These are phyloP conservation scores for Phytopythium vexans DNA, from an alignment of 352 stramenopile genomes.

Conservation along the genomic window DNA sequence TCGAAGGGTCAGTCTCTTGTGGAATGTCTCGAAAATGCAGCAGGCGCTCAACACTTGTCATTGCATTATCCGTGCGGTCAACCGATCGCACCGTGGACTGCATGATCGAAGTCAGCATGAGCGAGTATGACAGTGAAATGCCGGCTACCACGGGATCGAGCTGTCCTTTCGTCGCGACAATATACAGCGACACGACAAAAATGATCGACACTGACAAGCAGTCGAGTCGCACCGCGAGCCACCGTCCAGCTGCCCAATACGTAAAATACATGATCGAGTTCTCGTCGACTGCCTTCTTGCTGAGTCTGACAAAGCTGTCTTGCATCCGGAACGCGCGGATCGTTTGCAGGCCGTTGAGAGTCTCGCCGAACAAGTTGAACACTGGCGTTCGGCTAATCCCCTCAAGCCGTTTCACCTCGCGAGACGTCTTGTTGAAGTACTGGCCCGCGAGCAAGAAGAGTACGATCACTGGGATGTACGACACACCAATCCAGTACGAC, in stretches of 20 bases:
- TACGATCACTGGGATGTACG: slow-evolving; percentile 48
- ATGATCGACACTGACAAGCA: slow-evolving; percentile 84
- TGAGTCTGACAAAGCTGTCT: slow-evolving; percentile 28
- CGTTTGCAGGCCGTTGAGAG: slow-evolving; percentile 84
- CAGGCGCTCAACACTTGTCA: slow-evolving; percentile 39
- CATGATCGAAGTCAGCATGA: slow-evolving; percentile 52
- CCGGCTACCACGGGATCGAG: slow-evolving; percentile 26
- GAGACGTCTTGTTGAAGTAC: slow-evolving; percentile 82
- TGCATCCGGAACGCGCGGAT: slow-evolving; percentile 79
- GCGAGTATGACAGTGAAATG: slow-evolving; percentile 33
- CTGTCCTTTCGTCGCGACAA: slow-evolving; percentile 50
- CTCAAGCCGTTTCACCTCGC: slow-evolving; percentile 92
- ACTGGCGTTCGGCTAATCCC: slow-evolving; percentile 83
- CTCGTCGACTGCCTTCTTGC: slow-evolving; percentile 33
- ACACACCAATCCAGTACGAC: slow-evolving; percentile 28
- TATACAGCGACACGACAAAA: slow-evolving; percentile 69
- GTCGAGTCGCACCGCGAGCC: slow-evolving; percentile 93
- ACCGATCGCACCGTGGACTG: slow-evolving; percentile 12
- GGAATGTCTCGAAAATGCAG: slow-evolving; percentile 28
- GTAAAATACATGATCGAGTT: slow-evolving; percentile 48
- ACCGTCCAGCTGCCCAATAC: slow-evolving; percentile 71
- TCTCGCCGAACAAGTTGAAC: slow-evolving; percentile 91
- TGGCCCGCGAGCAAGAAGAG: slow-evolving; percentile 52
- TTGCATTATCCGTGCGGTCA: slow-evolving; percentile 28
- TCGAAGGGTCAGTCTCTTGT: slow-evolving; percentile 9